Conservation (phyloP, 129 eudicot genomes). For the Oenanthe sinensis region DNA sequence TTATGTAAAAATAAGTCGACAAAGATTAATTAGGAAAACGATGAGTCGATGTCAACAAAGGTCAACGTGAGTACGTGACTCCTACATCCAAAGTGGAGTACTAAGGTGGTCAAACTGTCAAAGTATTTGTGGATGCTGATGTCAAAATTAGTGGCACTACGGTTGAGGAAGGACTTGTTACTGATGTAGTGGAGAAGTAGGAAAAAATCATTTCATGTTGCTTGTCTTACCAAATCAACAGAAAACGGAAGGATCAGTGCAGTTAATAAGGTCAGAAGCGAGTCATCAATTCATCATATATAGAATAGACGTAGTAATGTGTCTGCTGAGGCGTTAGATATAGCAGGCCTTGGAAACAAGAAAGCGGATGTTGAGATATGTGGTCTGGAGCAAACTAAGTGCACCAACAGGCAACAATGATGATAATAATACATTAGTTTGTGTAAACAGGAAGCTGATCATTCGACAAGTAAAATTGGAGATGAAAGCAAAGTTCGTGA, state of each 20-base stretch:
- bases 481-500: too few relatives aligned
- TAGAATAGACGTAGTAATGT: too few relatives aligned
- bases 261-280: not conserved
- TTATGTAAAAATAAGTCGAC: conserved; percentile 32
- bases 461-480: too few relatives aligned
- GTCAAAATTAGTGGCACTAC: conserved; percentile 11
- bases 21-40: conserved; percentile 39
- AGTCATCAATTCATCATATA: too few relatives aligned
- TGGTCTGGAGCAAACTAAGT: too few relatives aligned
- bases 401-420: too few relatives aligned
- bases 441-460: too few relatives aligned
- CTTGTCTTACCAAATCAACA: conserved; percentile 19
- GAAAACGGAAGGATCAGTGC: conserved; percentile 23
- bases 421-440: too few relatives aligned
- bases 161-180: conserved; percentile 22
- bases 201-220: conserved; percentile 14
- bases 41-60: conserved; percentile 41
- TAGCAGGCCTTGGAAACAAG: too few relatives aligned
- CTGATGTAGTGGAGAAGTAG: conserved; percentile 15
- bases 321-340: too few relatives aligned
- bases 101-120: conserved; percentile 29
- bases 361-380: too few relatives aligned
- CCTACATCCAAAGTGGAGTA: conserved; percentile 27
- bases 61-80: conserved; percentile 18
- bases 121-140: conserved; percentile 25